Evolutionary conservation across 202 grass and related monocot genomes (phyloP).

Genomic region (Zoysia matrella): DNA sequence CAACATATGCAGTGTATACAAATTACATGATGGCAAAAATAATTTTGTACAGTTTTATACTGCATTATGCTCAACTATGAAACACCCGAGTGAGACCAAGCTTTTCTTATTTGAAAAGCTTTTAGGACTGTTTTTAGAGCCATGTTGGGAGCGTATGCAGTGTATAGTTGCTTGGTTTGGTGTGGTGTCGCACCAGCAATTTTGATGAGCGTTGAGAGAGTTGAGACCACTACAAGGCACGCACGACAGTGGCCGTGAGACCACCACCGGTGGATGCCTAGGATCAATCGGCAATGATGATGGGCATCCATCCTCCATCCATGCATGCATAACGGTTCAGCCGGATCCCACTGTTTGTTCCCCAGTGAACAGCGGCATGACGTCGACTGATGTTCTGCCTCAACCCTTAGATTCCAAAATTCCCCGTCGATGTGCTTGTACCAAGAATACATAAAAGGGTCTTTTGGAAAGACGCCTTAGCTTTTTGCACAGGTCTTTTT

Average conservation of each 20-base stretch:
- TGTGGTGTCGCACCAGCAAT: too few species aligned
- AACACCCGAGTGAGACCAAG: too few species aligned
- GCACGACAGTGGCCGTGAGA: slow-evolving; percentile 26
- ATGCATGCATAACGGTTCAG: slow-evolving; percentile 9
- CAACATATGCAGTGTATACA: too few species aligned
- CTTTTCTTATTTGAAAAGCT: too few species aligned
- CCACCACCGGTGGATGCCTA: slow-evolving; percentile 51
- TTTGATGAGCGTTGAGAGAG: too few species aligned
- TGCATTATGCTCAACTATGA: too few species aligned
- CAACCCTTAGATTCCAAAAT: neutral
- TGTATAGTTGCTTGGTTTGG: too few species aligned
- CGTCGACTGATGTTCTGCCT: neutral
- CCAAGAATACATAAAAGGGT: neutral
- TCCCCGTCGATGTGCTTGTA: neutral
- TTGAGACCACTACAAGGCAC: slow-evolving; percentile 46
- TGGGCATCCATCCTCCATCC: slow-evolving; percentile 16
- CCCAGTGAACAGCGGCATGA: slow-evolving; percentile 19
- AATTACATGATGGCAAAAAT: too few species aligned
- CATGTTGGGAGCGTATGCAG: too few species aligned
- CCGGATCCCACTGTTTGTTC: slow-evolving; percentile 17
- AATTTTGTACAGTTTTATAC: too few species aligned
- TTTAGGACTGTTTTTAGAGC: too few species aligned
- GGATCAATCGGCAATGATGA: slow-evolving; percentile 41
- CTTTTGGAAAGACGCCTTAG: neutral
- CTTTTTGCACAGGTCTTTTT: neutral